Evolutionary conservation across 1,139 yeast genomes (phyloP).

Genomic region (Candida pseudoviswanathii): DNA sequence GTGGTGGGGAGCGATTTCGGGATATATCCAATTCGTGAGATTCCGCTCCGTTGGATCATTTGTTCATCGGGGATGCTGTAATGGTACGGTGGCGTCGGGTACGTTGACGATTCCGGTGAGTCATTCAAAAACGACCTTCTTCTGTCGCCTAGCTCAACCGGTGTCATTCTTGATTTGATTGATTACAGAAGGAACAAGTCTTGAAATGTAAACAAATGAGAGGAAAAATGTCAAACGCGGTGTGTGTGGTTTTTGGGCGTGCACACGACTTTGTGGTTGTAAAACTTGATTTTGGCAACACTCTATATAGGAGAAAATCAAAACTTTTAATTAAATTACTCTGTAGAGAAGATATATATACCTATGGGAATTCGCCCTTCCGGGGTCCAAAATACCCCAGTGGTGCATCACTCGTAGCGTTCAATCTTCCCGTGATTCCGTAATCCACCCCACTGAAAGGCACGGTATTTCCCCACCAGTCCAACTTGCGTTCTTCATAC

Average conservation of each 20-base stretch:
- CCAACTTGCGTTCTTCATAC: constrained; percentile 36
- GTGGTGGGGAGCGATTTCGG: not conserved
- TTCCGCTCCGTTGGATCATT: not conserved
- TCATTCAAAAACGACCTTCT: not conserved
- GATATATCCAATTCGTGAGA: not conserved
- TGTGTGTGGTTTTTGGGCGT: not conserved
- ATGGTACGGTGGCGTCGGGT: not conserved
- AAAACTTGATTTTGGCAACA: no score
- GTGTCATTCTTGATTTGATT: not conserved
- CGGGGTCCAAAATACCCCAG: constrained; percentile 52
- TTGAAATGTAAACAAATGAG: not conserved
- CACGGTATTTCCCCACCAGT: constrained; percentile 66
- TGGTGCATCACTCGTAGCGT: constrained; percentile 26
- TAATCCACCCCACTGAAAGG: constrained; percentile 42
- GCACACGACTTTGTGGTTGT: not conserved
- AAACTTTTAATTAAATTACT: no score
- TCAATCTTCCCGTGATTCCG: constrained; percentile 17
- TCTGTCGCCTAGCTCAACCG: not conserved
- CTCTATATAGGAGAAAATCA: no score
- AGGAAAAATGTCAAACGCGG: not conserved
- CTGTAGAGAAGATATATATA: not conserved
- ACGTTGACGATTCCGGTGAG: not conserved
- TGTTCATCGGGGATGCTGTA: not conserved
- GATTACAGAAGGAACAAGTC: not conserved
- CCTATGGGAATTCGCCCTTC: constrained; percentile 3